Percentiles rank a stretch among this genome's conserved stretches.
Conservation (phyloP, 2,329 filamentous ascomycete genomes). For the Fusarium tuaranense region DNA sequence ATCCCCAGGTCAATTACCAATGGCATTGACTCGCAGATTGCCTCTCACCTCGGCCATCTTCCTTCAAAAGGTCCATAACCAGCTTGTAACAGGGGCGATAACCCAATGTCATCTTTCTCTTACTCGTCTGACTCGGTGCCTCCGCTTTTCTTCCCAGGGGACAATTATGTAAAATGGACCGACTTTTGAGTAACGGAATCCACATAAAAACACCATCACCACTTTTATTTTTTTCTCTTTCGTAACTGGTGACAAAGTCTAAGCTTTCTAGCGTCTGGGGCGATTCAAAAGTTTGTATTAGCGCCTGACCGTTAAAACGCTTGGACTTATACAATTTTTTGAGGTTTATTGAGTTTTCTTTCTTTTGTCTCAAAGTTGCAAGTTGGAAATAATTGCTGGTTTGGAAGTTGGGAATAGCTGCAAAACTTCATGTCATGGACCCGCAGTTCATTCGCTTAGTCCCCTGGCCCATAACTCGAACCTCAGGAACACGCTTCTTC, state of each 20-base stretch:
- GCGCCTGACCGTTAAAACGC: neutral
- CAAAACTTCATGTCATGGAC: neutral
- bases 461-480: neutral
- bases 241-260: neutral
- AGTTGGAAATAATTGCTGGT: neutral
- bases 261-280: slow-evolving; percentile 1
- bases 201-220: slow-evolving; percentile 29
- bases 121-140: slow-evolving; percentile 26
- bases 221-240: neutral
- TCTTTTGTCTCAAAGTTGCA: neutral
- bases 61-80: neutral
- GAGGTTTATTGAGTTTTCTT: neutral
- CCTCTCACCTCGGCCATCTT: neutral
- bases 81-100: slow-evolving; percentile 4
- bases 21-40: neutral
- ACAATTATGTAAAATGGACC: slow-evolving; percentile 43
- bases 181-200: slow-evolving; percentile 42
- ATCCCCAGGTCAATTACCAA: neutral
- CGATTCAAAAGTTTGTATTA: neutral
- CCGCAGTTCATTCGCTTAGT: slow-evolving; percentile 17
- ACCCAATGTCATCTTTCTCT: neutral
- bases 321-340: neutral
- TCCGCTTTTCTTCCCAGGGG: slow-evolving; percentile 16
- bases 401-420: neutral
- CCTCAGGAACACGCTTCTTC: slow-evolving; percentile 5